Evolutionary conservation across 768 basidiomycete species (phyloP).

Genomic region (Trametopsis cervina): DNA sequence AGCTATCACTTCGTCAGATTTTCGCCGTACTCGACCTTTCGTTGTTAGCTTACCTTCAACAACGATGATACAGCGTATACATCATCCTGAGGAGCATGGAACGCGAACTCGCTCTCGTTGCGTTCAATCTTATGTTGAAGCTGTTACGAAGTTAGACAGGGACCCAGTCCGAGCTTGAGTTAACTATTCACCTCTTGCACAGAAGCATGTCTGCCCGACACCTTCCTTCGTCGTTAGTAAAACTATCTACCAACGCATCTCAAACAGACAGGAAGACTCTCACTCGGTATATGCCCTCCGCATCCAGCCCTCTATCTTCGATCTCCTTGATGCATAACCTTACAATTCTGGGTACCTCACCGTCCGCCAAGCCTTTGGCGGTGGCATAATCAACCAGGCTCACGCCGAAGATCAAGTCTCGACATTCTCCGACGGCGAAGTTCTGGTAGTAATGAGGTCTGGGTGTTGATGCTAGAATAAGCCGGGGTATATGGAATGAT

Average conservation of each 20-base stretch:
- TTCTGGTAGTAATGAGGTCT: constrained; percentile 72
- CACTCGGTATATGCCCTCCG: constrained; percentile 79
- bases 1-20: constrained; percentile 33
- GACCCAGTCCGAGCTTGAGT: neutral
- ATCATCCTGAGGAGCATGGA: constrained; percentile 68
- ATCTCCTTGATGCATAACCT: constrained; percentile 77
- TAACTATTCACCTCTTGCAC: constrained; percentile 66
- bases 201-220: constrained; percentile 78
- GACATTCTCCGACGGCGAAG: constrained; percentile 76
- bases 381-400: constrained; percentile 86
- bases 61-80: constrained; percentile 79
- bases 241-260: neutral
- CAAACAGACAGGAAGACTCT: constrained; percentile 14
- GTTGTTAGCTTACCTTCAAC: constrained; percentile 54
- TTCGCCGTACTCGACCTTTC: neutral
- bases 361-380: constrained; percentile 63
- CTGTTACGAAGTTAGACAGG: constrained; percentile 32
- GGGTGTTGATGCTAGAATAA: constrained; percentile 59
- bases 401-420: constrained; percentile 86
- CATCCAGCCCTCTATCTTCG: constrained; percentile 69
- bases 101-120: constrained; percentile 69
- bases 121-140: constrained; percentile 83
- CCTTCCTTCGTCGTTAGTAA: constrained; percentile 32
- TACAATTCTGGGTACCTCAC: constrained; percentile 74
- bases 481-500: constrained; percentile 48